Base-by-base conservation (phyloP, 2,329 filamentous ascomycete species). In the Fusarium sp. region DNA sequence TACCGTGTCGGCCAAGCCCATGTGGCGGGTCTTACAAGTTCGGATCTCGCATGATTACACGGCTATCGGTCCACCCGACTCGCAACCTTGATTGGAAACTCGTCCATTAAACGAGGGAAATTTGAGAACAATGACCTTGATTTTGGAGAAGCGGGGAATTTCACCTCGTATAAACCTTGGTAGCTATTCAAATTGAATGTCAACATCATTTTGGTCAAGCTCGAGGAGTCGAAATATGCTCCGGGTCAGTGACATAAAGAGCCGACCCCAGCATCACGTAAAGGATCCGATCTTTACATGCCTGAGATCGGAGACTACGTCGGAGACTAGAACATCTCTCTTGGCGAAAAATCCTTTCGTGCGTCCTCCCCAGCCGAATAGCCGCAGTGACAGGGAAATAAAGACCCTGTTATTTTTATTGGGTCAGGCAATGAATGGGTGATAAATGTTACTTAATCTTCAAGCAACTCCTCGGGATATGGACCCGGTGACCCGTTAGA, bases 401-500 rank as follows among this genome's bases (percentile, higher is more conserved):
- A 17, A 9, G 49, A 31, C 17, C 49, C 27, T 33, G 27, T 31
- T n/a, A 17, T 31, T 53, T 11, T 11, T 14, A 16, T 20, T 53
- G 27, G 49, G 17, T 53, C 11, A n/a, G 46, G 46, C 46, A 51
- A 31, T 33, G 49, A 51, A 31, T 33, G 49, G 17, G 49, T 53
- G 27, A 53, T 17, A 53, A 53, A 31, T 53, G 46, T 17, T 3
- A n/a, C n/a, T n/a, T n/a, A n/a, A 31, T 29, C 17, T 29, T 10
- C 16, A 51, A 20, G 49, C 17, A 14, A 53, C 6, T 20, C 10
- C 6, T 29, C 24, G 17, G 16, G 46, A n/a, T 12, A 6, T 51
- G 12, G 22, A 11, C 14, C 46, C 3, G 24, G 22, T 12, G 9
- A 5, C 2, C 46, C 17, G 49, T 33, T 1, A 53, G 17, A 20